Conservation (phyloP, 306 rosid species). For the Carpinus viminea region DNA sequence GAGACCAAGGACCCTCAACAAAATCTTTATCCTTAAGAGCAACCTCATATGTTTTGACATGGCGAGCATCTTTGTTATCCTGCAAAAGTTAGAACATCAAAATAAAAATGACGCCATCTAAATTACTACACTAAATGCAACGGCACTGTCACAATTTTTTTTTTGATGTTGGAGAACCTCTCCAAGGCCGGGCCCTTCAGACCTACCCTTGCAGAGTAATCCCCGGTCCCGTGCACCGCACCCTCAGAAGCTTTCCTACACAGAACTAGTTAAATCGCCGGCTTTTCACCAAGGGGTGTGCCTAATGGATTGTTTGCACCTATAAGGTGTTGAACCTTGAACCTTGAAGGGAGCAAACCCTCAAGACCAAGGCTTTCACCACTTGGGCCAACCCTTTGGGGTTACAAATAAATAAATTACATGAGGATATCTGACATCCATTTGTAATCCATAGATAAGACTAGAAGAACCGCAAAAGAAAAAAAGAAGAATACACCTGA, state of each 20-base stretch:
- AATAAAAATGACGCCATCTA: conserved; percentile 22
- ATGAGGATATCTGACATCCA: neutral
- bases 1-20: conserved; percentile 98
- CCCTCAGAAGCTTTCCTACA: too few species aligned
- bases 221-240: too few species aligned
- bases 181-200: too few species aligned
- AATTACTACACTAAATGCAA: conserved; percentile 7
- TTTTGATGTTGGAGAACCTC: too few species aligned
- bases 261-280: too few species aligned
- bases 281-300: too few species aligned
- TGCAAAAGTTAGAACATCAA: conserved; percentile 40
- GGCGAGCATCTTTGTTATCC: conserved; percentile 98
- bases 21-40: conserved; percentile 96
- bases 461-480: neutral
- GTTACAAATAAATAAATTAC: neutral
- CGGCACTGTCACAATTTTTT: neutral
- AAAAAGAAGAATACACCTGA: neutral
- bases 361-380: too few species aligned
- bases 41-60: conserved; percentile 95
- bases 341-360: too few species aligned
- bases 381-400: too few species aligned
- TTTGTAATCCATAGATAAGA: neutral
- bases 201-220: too few species aligned
- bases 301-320: too few species aligned
- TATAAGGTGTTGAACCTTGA: too few species aligned